Evolutionary conservation across 257 asterid genomes (phyloP), one percentile per base, ranked within the genome.

Genomic region (Verbena officinalis): DNA sequence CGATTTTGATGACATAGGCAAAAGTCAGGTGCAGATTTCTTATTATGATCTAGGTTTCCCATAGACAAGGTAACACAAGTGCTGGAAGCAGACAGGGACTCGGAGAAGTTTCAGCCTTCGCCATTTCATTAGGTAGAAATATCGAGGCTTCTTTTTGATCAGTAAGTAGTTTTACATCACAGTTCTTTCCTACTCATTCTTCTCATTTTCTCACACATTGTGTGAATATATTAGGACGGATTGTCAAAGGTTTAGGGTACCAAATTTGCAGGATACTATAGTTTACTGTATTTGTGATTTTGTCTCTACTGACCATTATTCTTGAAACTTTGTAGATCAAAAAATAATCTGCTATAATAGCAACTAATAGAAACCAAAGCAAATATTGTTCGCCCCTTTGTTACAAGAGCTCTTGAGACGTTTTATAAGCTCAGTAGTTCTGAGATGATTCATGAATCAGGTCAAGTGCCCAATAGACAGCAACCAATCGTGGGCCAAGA

Each of bases 41-140:
- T 68, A 69, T 54, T 73, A 20, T 51, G 71, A 44, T 69, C 48
- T 67, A 55, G 13, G 44, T 67, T 52, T 63, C 57, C 53, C 42
- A n/a, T 70, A 93, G 99, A 90, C 60, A 86, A 86, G 59, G 78
- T 93, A 77, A 58, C 95, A 46, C 83, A 78, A 72, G 91, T 90
- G 68, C 65, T 93, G 76, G 99, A 93, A 76, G 87, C 96, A 33
- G 97, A 93, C 69, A 82, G 99, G 31, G 96, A 87, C 72, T 73
- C 95, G 62, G 92, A 90, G 66, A 84, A 80, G 77, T 90, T 87
- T 74, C 95, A 93, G 82, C 86, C 86, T 21, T 78, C 90, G 78
- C 99, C 97, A 71, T 93, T 90, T 79, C 97, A 93, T 67, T 93
- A 93, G 56, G 96, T 93, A 42, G 97, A 93, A 81, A 86, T 93